Evolutionary conservation across 164 flowering plant genomes (phyloP).

Genomic region (Dillenia turbinata): DNA sequence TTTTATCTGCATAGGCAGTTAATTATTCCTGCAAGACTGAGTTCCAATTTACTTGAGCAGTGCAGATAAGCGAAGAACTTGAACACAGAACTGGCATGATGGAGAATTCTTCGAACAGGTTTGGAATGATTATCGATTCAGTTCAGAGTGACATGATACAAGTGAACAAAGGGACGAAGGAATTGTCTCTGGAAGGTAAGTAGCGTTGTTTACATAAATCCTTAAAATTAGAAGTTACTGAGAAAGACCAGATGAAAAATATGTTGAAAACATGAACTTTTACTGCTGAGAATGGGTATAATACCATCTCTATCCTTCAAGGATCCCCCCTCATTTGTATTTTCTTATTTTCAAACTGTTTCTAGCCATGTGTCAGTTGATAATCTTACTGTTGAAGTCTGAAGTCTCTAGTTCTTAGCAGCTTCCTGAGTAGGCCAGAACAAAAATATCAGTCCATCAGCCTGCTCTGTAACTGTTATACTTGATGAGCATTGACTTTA

Average conservation of each 20-base stretch:
- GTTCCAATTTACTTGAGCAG: slow-evolving; percentile 37
- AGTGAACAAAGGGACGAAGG: slow-evolving; percentile 76
- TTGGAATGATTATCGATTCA: slow-evolving; percentile 80
- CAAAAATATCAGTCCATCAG: no score
- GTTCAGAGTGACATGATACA: slow-evolving; percentile 88
- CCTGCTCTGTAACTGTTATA: no score
- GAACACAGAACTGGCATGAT: slow-evolving; percentile 70
- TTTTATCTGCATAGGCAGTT: slow-evolving; percentile 3
- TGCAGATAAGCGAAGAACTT: slow-evolving; percentile 71
- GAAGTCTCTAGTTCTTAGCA: no score
- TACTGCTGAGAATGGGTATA: no score
- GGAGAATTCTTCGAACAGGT: slow-evolving; percentile 67
- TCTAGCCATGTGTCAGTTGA: no score
- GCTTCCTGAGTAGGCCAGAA: no score
- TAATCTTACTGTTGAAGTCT: no score
- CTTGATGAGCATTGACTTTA: no score
- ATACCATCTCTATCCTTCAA: no score
- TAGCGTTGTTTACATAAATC: slow-evolving; percentile 2
- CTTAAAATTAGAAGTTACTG: neutral
- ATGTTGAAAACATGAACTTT: no score
- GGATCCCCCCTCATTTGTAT: no score
- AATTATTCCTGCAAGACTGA: neutral
- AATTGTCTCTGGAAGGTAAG: slow-evolving; percentile 70
- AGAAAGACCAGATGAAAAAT: neutral
- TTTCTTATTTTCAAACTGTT: no score